A percentile compares a stretch with the other conserved stretches of the same genome.
phyloP scores from a whole-genome alignment of 2,329 filamentous ascomycete species.

The Herpomyces periplanetae region DNA sequence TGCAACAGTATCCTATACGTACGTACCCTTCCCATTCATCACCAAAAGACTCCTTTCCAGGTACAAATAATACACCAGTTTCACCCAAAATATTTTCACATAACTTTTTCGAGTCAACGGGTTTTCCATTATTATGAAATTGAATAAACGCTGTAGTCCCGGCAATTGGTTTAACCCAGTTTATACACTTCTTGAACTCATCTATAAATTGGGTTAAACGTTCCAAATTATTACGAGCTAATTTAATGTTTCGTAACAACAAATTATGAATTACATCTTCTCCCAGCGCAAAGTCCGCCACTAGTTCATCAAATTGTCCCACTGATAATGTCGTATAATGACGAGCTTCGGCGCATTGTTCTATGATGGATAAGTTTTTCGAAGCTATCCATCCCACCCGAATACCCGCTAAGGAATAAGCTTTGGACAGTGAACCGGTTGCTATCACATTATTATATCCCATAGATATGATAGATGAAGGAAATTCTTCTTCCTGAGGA shows the following conservation, averaged over 20 bases:
- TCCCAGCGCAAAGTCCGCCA: conserved; percentile 33
- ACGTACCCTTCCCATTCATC: conserved; percentile 32
- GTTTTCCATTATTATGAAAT: conserved; percentile 18
- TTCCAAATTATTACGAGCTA: conserved; percentile 24
- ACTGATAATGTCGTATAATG: conserved; percentile 65
- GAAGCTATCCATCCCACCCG: conserved; percentile 48
- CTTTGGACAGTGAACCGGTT: conserved; percentile 50
- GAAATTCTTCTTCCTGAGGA: conserved; percentile 14
- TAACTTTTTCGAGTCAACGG: conserved; percentile 30
- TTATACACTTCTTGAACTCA: conserved; percentile 19
- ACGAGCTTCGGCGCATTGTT: conserved; percentile 19
- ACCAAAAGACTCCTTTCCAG: conserved; percentile 34
- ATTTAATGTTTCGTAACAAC: conserved; percentile 19
- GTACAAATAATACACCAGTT: conserved; percentile 31
- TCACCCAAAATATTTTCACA: conserved; percentile 24
- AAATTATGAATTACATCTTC: conserved; percentile 20
- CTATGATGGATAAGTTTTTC: conserved; percentile 18
- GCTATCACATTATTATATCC: conserved; percentile 28
- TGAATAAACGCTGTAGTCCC: conserved; percentile 43
- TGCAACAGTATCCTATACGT: conserved; percentile 31
- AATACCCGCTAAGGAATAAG: conserved; percentile 43
- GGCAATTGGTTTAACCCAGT: conserved; percentile 31
- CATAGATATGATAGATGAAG: conserved; percentile 26
- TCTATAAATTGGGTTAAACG: conserved; percentile 26
- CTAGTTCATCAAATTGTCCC: conserved; percentile 35